Percentiles rank a stretch among this genome's conserved stretches.
Conservation (phyloP, 306 rosid species). For the Datisca glomerata region DNA sequence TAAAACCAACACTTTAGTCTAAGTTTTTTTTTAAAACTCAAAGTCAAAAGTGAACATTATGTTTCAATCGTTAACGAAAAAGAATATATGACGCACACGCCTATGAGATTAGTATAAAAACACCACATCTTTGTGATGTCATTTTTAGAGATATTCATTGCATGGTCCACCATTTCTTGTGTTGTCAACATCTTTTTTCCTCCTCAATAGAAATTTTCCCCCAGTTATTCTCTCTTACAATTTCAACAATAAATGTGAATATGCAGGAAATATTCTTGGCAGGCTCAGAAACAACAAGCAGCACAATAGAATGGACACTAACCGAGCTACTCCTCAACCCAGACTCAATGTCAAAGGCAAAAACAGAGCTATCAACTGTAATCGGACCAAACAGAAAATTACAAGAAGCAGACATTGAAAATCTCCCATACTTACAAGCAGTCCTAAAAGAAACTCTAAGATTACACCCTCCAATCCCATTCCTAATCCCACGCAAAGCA, state of each 20-base stretch:
- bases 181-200: too few species aligned
- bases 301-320: conserved; percentile 45
- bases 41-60: too few species aligned
- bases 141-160: too few species aligned
- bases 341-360: conserved; percentile 10
- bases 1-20: too few species aligned
- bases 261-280: conserved; percentile 46
- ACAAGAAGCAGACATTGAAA: conserved; percentile 40
- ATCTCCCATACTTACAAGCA: conserved; percentile 35
- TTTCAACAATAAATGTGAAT: too few species aligned
- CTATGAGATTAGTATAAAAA: too few species aligned
- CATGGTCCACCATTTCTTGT: too few species aligned
- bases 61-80: too few species aligned
- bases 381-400: conserved; percentile 17
- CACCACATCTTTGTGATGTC: too few species aligned
- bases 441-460: conserved; percentile 49
- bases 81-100: too few species aligned
- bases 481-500: conserved; percentile 46
- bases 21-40: too few species aligned
- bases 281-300: conserved; percentile 48
- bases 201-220: too few species aligned
- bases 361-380: conserved; percentile 25
- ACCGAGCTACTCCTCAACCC: conserved; percentile 29
- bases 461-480: conserved; percentile 44
- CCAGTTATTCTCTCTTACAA: neutral